These are phyloP conservation scores for Pleurotus djamor DNA, from an alignment of 768 basidiomycete genomes.

Conservation along the genomic window DNA sequence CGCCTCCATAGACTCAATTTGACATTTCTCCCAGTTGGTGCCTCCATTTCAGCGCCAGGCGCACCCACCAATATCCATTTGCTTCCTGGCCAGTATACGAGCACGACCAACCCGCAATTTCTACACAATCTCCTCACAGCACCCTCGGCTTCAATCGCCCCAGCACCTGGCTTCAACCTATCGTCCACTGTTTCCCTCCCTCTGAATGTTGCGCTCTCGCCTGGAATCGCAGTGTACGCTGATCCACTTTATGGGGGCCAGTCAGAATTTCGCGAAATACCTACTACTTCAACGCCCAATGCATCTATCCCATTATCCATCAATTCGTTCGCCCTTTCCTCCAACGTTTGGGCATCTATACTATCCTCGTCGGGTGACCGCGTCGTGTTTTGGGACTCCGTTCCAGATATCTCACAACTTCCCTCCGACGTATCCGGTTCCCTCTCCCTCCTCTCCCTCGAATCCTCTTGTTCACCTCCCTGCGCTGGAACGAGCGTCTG, in stretches of 20 bases:
- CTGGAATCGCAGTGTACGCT: constrained; percentile 69
- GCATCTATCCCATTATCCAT: constrained; percentile 48
- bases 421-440: constrained; percentile 46
- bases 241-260: constrained; percentile 64
- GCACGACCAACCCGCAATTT: constrained; percentile 68
- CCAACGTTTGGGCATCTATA: constrained; percentile 68
- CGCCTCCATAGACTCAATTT: background rate
- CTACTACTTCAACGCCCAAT: constrained; percentile 44
- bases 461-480: constrained; percentile 75
- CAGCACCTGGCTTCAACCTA: constrained; percentile 66
- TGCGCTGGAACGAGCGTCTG: constrained; percentile 78
- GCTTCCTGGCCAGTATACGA: constrained; percentile 76
- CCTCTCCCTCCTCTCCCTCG: constrained; percentile 65
- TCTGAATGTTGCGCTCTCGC: constrained; percentile 62
- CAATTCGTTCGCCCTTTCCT: constrained; percentile 65
- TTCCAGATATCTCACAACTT: constrained; percentile 73
- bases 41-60: constrained; percentile 56
- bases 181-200: constrained; percentile 57
- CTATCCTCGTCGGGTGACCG: constrained; percentile 53
- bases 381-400: constrained; percentile 74
- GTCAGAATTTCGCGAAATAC: constrained; percentile 55
- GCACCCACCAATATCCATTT: constrained; percentile 54
- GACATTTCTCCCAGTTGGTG: constrained; percentile 54
- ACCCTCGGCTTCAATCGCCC: constrained; percentile 53
- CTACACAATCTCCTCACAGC: constrained; percentile 68